Evolutionary conservation across 768 basidiomycete species (phyloP).

Genomic region (Tricholoma flavovirens): DNA sequence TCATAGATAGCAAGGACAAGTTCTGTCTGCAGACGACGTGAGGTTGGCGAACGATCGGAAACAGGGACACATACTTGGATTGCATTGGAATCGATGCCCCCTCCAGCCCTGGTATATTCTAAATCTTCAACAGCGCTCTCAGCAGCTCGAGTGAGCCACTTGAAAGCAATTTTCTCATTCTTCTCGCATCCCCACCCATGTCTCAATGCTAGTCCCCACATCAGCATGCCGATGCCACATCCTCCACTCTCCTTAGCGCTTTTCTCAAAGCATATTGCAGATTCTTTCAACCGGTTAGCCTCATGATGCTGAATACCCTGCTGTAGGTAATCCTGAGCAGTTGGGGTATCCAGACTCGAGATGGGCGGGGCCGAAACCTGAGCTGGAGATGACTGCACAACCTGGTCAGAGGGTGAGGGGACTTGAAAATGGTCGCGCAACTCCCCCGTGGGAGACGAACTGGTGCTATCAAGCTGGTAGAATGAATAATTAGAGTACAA

Average conservation of each 20-base stretch:
- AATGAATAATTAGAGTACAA: conserved; percentile 65
- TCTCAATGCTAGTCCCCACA: conserved; percentile 82
- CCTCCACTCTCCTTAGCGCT: conserved; percentile 71
- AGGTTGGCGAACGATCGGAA: neutral
- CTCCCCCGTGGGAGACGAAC: conserved; percentile 38
- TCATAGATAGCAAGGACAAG: conserved; percentile 87
- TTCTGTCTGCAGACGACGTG: conserved; percentile 47
- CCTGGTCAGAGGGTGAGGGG: conserved; percentile 11
- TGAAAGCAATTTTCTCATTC: conserved; percentile 75
- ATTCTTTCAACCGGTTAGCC: conserved; percentile 61
- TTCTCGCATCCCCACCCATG: conserved; percentile 86
- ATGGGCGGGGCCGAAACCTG: conserved; percentile 10
- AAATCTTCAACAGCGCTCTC: conserved; percentile 75
- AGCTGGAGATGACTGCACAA: conserved; percentile 8
- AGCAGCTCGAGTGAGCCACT: conserved; percentile 78
- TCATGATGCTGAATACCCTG: conserved; percentile 77
- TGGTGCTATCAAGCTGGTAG: conserved; percentile 48
- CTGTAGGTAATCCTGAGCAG: conserved; percentile 65
- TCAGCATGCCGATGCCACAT: conserved; percentile 85
- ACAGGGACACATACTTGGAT: conserved; percentile 39
- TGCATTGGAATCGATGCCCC: conserved; percentile 40
- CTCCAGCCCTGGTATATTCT: conserved; percentile 52
- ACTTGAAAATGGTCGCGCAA: conserved; percentile 13
- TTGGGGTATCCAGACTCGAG: conserved; percentile 17
- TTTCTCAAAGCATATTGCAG: conserved; percentile 69